Evolutionary conservation across 768 basidiomycete species (phyloP).

Genomic region (Lentinula guzmanii): DNA sequence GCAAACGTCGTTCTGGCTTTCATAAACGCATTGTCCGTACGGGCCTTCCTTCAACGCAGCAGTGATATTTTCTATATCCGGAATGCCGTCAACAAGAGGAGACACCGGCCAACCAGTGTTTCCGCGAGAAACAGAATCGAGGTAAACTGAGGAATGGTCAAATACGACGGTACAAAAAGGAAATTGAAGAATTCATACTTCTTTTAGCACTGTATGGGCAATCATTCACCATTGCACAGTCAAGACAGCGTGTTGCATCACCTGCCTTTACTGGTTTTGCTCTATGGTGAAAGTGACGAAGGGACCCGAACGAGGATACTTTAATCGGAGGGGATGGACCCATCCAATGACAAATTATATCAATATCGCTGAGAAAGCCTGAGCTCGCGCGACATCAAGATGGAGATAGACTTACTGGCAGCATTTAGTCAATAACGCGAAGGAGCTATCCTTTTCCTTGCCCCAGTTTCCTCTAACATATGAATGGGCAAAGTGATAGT

Average conservation of each 20-base stretch:
- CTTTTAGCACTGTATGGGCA: constrained; percentile 88
- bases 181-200: constrained; percentile 34
- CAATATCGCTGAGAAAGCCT: constrained; percentile 48
- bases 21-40: constrained; percentile 84
- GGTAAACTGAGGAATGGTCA: constrained; percentile 52
- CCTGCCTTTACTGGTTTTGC: constrained; percentile 69
- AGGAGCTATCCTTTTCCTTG: constrained; percentile 62
- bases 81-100: constrained; percentile 70
- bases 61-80: constrained; percentile 83
- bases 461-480: constrained; percentile 84
- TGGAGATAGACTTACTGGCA: constrained; percentile 61
- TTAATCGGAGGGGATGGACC: constrained; percentile 56
- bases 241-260: constrained; percentile 63
- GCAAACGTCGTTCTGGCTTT: constrained; percentile 79
- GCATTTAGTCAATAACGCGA: constrained; percentile 84
- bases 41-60: constrained; percentile 63
- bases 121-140: constrained; percentile 62
- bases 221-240: constrained; percentile 64
- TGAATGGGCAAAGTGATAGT: constrained; percentile 87
- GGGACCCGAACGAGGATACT: constrained; percentile 83
- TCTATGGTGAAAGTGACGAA: constrained; percentile 74
- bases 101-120: constrained; percentile 58
- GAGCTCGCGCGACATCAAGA: not conserved
- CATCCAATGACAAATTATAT: constrained; percentile 76
- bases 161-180: not conserved